Evolutionary conservation across 106 monocot genomes (phyloP).

Genomic region (Posidonia australis): DNA sequence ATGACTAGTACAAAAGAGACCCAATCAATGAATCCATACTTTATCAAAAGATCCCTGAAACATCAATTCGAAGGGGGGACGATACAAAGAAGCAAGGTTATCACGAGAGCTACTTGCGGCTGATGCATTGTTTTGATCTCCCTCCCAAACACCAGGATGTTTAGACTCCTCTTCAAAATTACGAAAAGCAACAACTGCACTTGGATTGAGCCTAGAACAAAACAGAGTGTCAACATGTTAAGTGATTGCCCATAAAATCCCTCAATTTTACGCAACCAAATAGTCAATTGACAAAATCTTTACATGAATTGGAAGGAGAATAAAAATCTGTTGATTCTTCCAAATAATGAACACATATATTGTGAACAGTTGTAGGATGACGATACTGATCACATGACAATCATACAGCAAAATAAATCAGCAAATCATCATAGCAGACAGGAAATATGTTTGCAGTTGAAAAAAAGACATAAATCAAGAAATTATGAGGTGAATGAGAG

Average conservation of each 20-base stretch:
- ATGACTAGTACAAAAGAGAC: no score
- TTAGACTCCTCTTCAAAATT: slow-evolving; percentile 70
- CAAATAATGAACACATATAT: not conserved
- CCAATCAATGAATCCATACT: slow-evolving; percentile 18
- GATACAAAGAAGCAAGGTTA: slow-evolving; percentile 78
- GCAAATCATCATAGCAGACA: not conserved
- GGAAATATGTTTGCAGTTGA: no score
- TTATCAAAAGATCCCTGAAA: slow-evolving; percentile 65
- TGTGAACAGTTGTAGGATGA: not conserved
- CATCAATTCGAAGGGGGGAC: slow-evolving; percentile 70
- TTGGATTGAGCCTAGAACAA: slow-evolving; percentile 37
- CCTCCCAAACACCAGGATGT: slow-evolving; percentile 58
- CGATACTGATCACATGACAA: not conserved
- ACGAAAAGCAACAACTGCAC: slow-evolving; percentile 49
- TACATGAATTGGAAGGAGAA: not conserved
- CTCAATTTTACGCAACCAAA: no score
- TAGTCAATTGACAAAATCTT: no score
- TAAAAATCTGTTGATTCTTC: not conserved
- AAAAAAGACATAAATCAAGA: no score
- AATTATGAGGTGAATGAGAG: no score
- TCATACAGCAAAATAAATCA: not conserved
- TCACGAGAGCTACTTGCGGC: slow-evolving; percentile 34
- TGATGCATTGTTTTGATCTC: slow-evolving; percentile 34
- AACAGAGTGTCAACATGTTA: not conserved
- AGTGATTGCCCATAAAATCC: no score